Conservation (phyloP, 2,329 filamentous ascomycete genomes). For the Phialophora expanda region DNA sequence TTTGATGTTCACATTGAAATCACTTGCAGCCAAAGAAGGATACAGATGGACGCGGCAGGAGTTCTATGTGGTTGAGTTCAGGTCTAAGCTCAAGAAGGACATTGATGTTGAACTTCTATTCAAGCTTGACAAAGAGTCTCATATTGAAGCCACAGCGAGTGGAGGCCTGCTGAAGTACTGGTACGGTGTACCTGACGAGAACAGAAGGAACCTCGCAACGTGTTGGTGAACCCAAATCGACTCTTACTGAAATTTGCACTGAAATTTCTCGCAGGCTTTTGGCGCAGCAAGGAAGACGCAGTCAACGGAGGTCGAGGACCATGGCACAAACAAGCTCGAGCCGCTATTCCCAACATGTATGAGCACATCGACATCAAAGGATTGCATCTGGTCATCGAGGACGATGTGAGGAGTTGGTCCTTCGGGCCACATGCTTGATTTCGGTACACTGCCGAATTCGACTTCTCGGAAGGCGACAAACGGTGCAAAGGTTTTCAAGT, state of each 20-base stretch:
- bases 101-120: constrained; percentile 72
- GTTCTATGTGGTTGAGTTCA: constrained; percentile 87
- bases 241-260: constrained; percentile 2
- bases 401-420: constrained; percentile 66
- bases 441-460: not conserved
- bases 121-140: constrained; percentile 75
- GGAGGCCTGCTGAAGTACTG: constrained; percentile 92
- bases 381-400: constrained; percentile 67
- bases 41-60: constrained; percentile 64
- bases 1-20: constrained; percentile 61
- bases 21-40: constrained; percentile 56
- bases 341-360: constrained; percentile 55
- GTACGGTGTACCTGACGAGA: constrained; percentile 75
- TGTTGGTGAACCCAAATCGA: constrained; percentile 54
- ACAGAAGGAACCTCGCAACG: constrained; percentile 80
- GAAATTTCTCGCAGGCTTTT: constrained; percentile 60
- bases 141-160: constrained; percentile 76
- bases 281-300: constrained; percentile 65
- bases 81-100: constrained; percentile 70
- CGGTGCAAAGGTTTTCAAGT: not conserved
- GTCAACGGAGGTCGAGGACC: constrained; percentile 64
- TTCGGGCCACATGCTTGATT: constrained; percentile 30
- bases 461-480: not conserved
- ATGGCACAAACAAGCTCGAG: constrained; percentile 61
- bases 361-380: constrained; percentile 72